Conservation (phyloP, 2,329 filamentous ascomycete genomes). For the Purpureocillium takamizusanense region DNA sequence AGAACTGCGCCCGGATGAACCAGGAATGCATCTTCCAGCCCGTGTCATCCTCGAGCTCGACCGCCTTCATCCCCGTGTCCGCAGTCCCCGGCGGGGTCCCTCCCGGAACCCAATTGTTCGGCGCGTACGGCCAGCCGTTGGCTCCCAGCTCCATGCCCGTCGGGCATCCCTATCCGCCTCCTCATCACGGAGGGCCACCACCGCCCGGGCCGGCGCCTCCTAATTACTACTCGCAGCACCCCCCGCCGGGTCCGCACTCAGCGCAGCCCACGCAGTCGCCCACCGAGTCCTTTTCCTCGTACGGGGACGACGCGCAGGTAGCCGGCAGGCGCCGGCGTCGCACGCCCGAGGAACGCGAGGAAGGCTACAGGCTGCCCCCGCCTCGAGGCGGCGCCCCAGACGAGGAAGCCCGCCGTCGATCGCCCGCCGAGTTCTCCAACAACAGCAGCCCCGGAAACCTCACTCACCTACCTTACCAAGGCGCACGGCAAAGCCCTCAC, state of each 20-base stretch:
- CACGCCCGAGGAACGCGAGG: conserved; percentile 28
- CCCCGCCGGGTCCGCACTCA: background rate
- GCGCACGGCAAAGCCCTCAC: conserved; percentile 26
- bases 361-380: conserved; percentile 35
- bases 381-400: conserved; percentile 31
- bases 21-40: conserved; percentile 55
- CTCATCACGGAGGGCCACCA: conserved; percentile 9
- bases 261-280: conserved; percentile 32
- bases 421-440: conserved; percentile 39
- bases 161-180: conserved; percentile 11
- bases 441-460: conserved; percentile 36
- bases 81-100: conserved; percentile 49
- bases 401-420: conserved; percentile 40
- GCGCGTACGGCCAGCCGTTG: conserved; percentile 48
- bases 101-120: conserved; percentile 46
- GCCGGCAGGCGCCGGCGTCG: conserved; percentile 24
- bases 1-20: conserved; percentile 52
- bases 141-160: conserved; percentile 21
- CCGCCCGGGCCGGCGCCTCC: conserved; percentile 22
- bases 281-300: conserved; percentile 31
- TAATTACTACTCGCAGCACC: conserved; percentile 22
- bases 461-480: conserved; percentile 27
- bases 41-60: conserved; percentile 45
- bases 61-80: conserved; percentile 50
- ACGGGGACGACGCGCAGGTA: conserved; percentile 25